Evolutionary conservation across 2,329 filamentous ascomycete species (phyloP).

Genomic region (Stagonosporopsis chrysanthemi): DNA sequence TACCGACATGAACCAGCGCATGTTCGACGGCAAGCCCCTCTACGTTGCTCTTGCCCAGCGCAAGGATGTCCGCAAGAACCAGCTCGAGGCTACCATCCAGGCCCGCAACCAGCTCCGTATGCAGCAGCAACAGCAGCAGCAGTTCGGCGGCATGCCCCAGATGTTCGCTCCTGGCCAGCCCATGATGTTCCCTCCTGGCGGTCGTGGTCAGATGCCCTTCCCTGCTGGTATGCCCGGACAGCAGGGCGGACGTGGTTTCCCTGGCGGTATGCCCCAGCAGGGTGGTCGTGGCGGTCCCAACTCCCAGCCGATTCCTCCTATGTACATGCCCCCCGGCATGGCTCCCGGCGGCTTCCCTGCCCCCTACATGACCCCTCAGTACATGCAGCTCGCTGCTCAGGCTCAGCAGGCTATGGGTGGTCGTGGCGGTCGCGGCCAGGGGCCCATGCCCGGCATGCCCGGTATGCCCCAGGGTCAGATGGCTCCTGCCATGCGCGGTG

Average conservation of each 20-base stretch:
- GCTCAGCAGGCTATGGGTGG: slow-evolving; percentile 64
- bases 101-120: slow-evolving; percentile 98
- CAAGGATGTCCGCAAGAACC: slow-evolving; percentile 99
- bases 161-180: slow-evolving; percentile 89
- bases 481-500: slow-evolving; percentile 55
- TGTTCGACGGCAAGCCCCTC: slow-evolving; percentile 95
- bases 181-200: slow-evolving; percentile 64
- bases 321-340: slow-evolving; percentile 76
- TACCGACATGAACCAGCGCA: slow-evolving; percentile 99
- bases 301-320: slow-evolving; percentile 81
- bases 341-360: slow-evolving; percentile 74
- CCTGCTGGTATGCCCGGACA: slow-evolving; percentile 69
- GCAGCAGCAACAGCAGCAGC: slow-evolving; percentile 88
- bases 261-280: slow-evolving; percentile 79
- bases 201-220: slow-evolving; percentile 69
- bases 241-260: slow-evolving; percentile 86
- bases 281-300: slow-evolving; percentile 83
- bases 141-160: slow-evolving; percentile 62
- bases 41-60: slow-evolving; percentile 98
- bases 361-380: slow-evolving; percentile 78
- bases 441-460: slow-evolving; percentile 67
- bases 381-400: slow-evolving; percentile 81
- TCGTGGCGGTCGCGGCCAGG: slow-evolving; percentile 67
- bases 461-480: slow-evolving; percentile 75
- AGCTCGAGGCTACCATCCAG: slow-evolving; percentile 98